Conservation (phyloP, 768 basidiomycete genomes). For the Trametes punicea region DNA sequence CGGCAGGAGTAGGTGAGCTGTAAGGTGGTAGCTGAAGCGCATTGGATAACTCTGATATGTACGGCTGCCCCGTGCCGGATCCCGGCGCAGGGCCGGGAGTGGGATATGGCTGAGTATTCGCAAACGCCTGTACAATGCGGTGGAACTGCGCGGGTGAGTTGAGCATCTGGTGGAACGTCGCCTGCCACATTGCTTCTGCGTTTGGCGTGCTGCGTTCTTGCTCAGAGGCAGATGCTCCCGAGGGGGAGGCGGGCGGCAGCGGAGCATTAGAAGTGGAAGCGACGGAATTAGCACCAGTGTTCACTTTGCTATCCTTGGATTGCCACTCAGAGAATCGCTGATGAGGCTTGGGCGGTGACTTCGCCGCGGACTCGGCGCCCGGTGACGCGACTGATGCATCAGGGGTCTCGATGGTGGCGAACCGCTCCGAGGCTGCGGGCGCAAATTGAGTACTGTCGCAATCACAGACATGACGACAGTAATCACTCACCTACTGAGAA, state of each 20-base stretch:
- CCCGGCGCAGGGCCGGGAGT: not conserved
- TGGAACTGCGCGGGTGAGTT: conserved; percentile 55
- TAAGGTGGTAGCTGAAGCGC: not conserved
- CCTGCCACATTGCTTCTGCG: conserved; percentile 43
- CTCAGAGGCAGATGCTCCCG: conserved; percentile 11
- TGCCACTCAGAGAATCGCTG: not conserved
- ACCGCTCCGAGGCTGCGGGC: conserved; percentile 31
- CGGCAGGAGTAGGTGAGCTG: conserved; percentile 4
- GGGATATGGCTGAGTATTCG: conserved; percentile 12
- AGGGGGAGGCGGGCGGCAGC: conserved; percentile 3
- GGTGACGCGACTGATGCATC: conserved; percentile 19
- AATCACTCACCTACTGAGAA: conserved; percentile 15
- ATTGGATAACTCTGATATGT: not conserved
- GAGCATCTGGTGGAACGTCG: conserved; percentile 48
- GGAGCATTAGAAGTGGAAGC: not conserved
- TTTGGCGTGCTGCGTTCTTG: conserved; percentile 27
- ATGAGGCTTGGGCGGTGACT: not conserved
- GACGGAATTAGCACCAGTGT: not conserved
- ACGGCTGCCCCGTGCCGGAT: not conserved
- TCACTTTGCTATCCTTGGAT: not conserved
- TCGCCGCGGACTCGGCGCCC: not conserved
- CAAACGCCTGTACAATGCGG: conserved; percentile 38
- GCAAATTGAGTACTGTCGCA: not conserved
- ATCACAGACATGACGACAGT: not conserved
- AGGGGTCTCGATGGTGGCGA: conserved; percentile 50